A percentile compares a stretch with the other conserved stretches of the same genome.
Conservation (phyloP, 331 rosid species). For the Pyracantha coccinea region DNA sequence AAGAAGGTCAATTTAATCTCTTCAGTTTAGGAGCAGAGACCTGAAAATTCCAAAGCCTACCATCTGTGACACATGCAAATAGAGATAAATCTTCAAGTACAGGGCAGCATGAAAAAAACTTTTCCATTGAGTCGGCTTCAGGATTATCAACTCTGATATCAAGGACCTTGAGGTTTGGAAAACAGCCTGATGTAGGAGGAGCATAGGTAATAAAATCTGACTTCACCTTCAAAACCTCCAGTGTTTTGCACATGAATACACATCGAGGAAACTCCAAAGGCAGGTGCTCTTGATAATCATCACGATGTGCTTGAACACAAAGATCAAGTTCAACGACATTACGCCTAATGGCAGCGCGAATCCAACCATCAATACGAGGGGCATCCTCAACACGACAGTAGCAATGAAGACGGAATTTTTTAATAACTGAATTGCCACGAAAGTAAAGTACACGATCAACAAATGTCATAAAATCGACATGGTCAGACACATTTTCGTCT, state of each 20-base stretch:
- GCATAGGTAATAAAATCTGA: neutral
- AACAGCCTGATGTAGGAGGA: neutral
- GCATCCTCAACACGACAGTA: neutral
- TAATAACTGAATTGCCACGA: neutral
- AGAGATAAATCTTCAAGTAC: neutral
- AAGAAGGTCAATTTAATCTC: neutral
- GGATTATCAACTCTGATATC: neutral
- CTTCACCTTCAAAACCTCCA: neutral
- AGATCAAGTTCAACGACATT: slow-evolving; percentile 8
- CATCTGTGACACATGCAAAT: neutral
- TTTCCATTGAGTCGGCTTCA: neutral
- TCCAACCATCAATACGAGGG: slow-evolving; percentile 1
- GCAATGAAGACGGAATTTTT: neutral
- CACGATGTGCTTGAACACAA: neutral
- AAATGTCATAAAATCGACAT: neutral
- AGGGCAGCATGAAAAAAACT: neutral
- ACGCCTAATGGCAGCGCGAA: neutral
- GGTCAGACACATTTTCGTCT: neutral
- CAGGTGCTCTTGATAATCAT: neutral
- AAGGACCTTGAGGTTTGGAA: neutral
- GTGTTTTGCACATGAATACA: neutral
- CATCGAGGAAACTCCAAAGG: neutral
- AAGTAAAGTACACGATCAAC: neutral
- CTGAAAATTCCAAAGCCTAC: neutral
- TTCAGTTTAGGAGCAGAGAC: neutral